A percentile compares a stretch with the other conserved stretches of the same genome.
phyloP scores from a whole-genome alignment of 768 basidiomycete species.

The Tylopilus sp. region DNA sequence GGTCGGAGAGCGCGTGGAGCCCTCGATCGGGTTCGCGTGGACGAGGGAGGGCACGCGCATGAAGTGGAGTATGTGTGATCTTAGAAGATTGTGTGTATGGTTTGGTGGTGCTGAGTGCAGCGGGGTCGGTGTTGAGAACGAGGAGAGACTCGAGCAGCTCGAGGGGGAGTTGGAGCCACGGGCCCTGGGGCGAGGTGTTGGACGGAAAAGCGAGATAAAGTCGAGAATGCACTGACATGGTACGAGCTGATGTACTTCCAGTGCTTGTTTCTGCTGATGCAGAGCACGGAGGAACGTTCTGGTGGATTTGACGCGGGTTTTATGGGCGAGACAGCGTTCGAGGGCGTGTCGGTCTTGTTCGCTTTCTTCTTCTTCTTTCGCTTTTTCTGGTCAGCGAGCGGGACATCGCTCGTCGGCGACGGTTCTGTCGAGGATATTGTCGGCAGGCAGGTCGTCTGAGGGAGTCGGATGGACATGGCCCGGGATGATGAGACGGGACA shows the following conservation, averaged over 20 bases:
- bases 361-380: conserved; percentile 64
- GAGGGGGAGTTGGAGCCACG: conserved; percentile 86
- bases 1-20: conserved; percentile 32
- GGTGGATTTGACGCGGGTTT: conserved; percentile 36
- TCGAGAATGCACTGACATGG: conserved; percentile 53
- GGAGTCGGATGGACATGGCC: not conserved
- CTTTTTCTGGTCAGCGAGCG: conserved; percentile 49
- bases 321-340: conserved; percentile 18
- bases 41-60: conserved; percentile 22
- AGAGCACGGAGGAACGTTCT: conserved; percentile 61
- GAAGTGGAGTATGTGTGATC: not conserved
- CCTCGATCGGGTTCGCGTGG: conserved; percentile 41
- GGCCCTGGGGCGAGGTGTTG: conserved; percentile 54
- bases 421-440: conserved; percentile 10
- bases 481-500: not conserved
- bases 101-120: conserved; percentile 51
- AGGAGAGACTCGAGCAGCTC: conserved; percentile 83
- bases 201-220: conserved; percentile 1
- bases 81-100: conserved; percentile 36
- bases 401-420: conserved; percentile 18
- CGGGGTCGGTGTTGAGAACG: conserved; percentile 72
- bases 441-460: not conserved
- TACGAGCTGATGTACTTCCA: conserved; percentile 93
- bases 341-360: conserved; percentile 38
- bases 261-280: conserved; percentile 91